Evolutionary conservation across 371 early-diverging fungal genomes (phyloP).

Genomic region (Lichtheimia ornata): DNA sequence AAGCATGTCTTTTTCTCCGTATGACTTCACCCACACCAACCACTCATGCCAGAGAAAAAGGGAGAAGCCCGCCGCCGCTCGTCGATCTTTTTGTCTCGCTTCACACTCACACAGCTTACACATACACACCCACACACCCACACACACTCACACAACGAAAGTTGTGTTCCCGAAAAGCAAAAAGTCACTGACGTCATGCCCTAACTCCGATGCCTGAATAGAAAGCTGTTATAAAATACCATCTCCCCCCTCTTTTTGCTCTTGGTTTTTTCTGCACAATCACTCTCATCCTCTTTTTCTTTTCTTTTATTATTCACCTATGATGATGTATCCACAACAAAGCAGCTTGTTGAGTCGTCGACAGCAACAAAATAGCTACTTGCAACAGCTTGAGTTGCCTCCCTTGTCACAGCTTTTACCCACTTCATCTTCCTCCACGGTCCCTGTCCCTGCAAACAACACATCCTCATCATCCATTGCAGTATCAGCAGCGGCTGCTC

Average conservation of each 20-base stretch:
- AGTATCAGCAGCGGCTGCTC: neutral
- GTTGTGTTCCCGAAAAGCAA: neutral
- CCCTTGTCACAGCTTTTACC: slow-evolving; percentile 34
- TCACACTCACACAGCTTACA: neutral
- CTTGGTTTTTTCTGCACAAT: neutral
- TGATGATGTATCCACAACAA: neutral
- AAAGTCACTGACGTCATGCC: neutral
- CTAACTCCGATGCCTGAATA: neutral
- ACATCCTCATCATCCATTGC: neutral
- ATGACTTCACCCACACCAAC: no score
- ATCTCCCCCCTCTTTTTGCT: no score
- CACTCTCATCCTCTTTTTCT: slow-evolving; percentile 1
- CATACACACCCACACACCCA: neutral
- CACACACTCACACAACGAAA: no score
- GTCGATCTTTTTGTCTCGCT: neutral
- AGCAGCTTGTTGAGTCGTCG: slow-evolving; percentile 31
- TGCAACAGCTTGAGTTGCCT: slow-evolving; percentile 37
- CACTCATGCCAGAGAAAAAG: no score
- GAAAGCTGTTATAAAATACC: neutral
- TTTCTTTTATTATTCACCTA: no score
- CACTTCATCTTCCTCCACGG: neutral
- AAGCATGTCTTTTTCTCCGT: no score
- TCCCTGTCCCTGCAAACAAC: slow-evolving; percentile 3
- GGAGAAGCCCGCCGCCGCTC: neutral
- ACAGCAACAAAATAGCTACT: slow-evolving; percentile 32